Conservation (phyloP, 2,329 filamentous ascomycete genomes). For the Hypocreales sp. region DNA sequence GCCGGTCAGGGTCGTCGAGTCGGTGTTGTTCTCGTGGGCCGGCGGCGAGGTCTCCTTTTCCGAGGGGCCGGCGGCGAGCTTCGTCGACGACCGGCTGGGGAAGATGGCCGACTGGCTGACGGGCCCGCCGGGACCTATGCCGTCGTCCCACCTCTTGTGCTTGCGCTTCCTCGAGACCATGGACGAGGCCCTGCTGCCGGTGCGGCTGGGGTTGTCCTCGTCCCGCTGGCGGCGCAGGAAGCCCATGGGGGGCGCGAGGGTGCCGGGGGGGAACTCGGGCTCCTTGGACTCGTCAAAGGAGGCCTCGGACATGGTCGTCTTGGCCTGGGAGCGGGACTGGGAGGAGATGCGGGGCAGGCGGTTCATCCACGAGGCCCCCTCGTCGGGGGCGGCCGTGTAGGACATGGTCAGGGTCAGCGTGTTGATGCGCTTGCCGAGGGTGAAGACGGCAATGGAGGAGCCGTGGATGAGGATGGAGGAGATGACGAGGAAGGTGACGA, state of each 20-base stretch:
- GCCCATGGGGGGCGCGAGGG: slow-evolving; percentile 56
- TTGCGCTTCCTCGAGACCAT: slow-evolving; percentile 45
- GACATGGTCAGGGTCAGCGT: slow-evolving; percentile 91
- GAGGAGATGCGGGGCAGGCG: slow-evolving; percentile 59
- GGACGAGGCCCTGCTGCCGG: slow-evolving; percentile 44
- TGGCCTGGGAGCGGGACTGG: slow-evolving; percentile 64
- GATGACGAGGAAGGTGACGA: slow-evolving; percentile 86
- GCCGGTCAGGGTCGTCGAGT: slow-evolving; percentile 15
- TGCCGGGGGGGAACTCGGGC: slow-evolving; percentile 49
- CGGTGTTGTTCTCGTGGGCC: slow-evolving; percentile 14
- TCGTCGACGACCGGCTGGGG: slow-evolving; percentile 43
- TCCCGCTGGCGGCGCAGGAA: slow-evolving; percentile 76
- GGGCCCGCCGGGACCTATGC: slow-evolving; percentile 69
- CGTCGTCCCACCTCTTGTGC: slow-evolving; percentile 53
- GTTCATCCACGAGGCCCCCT: slow-evolving; percentile 90
- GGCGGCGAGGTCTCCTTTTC: slow-evolving; percentile 15
- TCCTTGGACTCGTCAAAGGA: slow-evolving; percentile 51
- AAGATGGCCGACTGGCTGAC: slow-evolving; percentile 82
- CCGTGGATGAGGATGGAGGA: slow-evolving; percentile 90
- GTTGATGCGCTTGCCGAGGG: slow-evolving; percentile 94
- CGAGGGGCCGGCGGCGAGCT: no score
- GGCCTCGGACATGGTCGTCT: slow-evolving; percentile 67
- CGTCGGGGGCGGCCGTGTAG: slow-evolving; percentile 79
- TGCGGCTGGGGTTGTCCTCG: slow-evolving; percentile 42
- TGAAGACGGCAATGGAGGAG: slow-evolving; percentile 96